Evolutionary conservation across 164 flowering plant species (phyloP).

Genomic region (Tinospora cordifolia): DNA sequence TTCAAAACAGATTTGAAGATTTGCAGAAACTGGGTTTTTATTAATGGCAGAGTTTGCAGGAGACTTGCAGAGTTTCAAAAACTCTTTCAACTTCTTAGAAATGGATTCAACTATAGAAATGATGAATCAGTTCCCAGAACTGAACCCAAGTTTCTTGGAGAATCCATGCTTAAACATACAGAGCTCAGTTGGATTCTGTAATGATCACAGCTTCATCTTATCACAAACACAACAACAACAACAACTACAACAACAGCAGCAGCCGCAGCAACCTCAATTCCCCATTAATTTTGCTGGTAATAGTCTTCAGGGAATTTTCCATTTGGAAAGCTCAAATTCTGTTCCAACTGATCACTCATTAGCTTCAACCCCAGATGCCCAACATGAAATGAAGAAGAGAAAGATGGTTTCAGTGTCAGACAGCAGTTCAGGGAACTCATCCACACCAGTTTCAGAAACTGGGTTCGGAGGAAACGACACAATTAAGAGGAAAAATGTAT

Average conservation of each 20-base stretch:
- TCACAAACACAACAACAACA: slow-evolving; percentile 19
- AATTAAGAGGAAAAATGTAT: slow-evolving; percentile 22
- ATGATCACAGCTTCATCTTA: slow-evolving; percentile 17
- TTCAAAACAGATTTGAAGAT: slow-evolving; percentile 13
- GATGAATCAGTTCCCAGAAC: slow-evolving; percentile 18
- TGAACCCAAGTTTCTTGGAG: slow-evolving; percentile 14
- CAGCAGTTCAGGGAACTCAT: slow-evolving; percentile 27
- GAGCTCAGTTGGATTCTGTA: slow-evolving; percentile 20
- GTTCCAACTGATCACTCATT: slow-evolving; percentile 16
- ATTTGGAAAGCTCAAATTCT: slow-evolving; percentile 11
- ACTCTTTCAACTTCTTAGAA: slow-evolving; percentile 22
- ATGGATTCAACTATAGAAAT: slow-evolving; percentile 32
- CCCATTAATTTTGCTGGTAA: slow-evolving; percentile 9
- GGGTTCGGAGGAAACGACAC: slow-evolving; percentile 7
- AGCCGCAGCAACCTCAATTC: slow-evolving; percentile 11
- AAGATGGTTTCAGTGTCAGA: slow-evolving; percentile 20
- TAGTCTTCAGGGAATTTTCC: slow-evolving; percentile 4
- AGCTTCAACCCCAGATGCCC: slow-evolving; percentile 8
- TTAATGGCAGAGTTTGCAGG: slow-evolving; percentile 26
- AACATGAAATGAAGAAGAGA: slow-evolving; percentile 21
- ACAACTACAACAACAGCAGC: slow-evolving; percentile 9
- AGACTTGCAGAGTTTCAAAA: slow-evolving; percentile 26
- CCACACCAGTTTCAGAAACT: slow-evolving; percentile 13
- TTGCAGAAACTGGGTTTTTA: not conserved
- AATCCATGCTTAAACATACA: slow-evolving; percentile 19